Percentiles rank a stretch among this genome's conserved stretches.
These are phyloP conservation scores for Purpureocillium takamizusanense DNA, from an alignment of 2,329 filamentous ascomycete genomes.

Conservation along the genomic window DNA sequence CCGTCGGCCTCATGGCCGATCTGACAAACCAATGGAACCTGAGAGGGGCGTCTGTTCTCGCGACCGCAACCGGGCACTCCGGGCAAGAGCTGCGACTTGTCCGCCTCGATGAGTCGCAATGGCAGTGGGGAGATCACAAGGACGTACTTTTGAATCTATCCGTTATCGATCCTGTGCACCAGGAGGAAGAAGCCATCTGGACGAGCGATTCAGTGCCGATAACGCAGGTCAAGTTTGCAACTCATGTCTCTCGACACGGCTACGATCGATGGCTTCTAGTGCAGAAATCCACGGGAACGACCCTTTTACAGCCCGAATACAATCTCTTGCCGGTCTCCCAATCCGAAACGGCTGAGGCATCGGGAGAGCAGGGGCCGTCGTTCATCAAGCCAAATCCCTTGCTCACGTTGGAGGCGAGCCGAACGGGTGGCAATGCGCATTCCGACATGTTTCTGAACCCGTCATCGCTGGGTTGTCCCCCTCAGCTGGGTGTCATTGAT, in stretches of 20 bases:
- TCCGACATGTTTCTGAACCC: constrained; percentile 59
- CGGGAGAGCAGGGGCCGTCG: constrained; percentile 26
- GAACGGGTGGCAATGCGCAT: constrained; percentile 47
- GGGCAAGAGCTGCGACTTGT: constrained; percentile 50
- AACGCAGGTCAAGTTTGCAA: constrained; percentile 39
- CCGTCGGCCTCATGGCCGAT: constrained; percentile 45
- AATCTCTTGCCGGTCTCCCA: constrained; percentile 24
- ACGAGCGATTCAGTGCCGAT: constrained; percentile 41
- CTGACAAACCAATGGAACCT: constrained; percentile 17
- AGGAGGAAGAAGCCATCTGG: constrained; percentile 45
- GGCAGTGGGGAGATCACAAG: constrained; percentile 42
- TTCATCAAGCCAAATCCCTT: constrained; percentile 47
- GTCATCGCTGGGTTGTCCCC: constrained; percentile 31
- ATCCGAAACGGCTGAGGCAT: constrained; percentile 5
- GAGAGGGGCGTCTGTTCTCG: constrained; percentile 27
- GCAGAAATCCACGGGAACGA: constrained; percentile 42
- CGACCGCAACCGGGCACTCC: constrained; percentile 43
- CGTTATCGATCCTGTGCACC: constrained; percentile 28
- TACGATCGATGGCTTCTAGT: constrained; percentile 42
- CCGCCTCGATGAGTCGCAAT: constrained; percentile 38
- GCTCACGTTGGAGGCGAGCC: constrained; percentile 37
- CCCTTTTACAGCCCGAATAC: constrained; percentile 42
- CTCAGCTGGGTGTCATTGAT: constrained; percentile 59
- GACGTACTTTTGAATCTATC: constrained; percentile 38
- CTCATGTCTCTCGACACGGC: constrained; percentile 24